A percentile compares a stretch with the other conserved stretches of the same genome.
Conservation (phyloP, 257 asterid genomes). For the Ajuga chamaepitys region DNA sequence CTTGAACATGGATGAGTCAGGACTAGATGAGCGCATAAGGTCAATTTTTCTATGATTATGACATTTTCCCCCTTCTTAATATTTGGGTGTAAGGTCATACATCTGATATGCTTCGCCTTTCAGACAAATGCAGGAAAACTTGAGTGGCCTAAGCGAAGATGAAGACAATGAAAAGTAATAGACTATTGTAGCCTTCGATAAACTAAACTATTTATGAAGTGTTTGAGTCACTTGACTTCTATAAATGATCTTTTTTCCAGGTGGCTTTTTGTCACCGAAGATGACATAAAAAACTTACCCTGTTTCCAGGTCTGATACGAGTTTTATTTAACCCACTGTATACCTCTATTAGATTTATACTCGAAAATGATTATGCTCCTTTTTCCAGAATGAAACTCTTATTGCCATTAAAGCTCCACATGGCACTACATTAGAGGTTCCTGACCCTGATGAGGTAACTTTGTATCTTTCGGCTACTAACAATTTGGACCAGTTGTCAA, state of each 20-base stretch:
- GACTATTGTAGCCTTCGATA: background rate
- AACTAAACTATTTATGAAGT: background rate
- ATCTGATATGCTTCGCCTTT: constrained; percentile 23
- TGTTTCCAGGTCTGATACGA: constrained; percentile 56
- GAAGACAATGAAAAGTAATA: constrained; percentile 45
- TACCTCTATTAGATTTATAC: background rate
- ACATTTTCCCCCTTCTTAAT: background rate
- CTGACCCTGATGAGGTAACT: constrained; percentile 72
- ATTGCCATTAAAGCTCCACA: constrained; percentile 87
- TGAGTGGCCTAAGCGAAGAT: constrained; percentile 47
- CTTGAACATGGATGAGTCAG: constrained; percentile 37
- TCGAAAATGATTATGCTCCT: constrained; percentile 5
- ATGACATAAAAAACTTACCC: constrained; percentile 61
- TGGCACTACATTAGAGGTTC: constrained; percentile 79
- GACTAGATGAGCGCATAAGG: constrained; percentile 46
- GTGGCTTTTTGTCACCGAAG: constrained; percentile 81
- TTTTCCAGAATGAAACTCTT: constrained; percentile 63
- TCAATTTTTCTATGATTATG: background rate
- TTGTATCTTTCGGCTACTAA: background rate
- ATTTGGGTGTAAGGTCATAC: background rate
- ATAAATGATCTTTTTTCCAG: constrained; percentile 26
- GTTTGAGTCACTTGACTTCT: background rate
- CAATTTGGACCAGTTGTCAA: background rate
- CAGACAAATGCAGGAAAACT: constrained; percentile 56
- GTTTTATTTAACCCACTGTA: background rate